These are phyloP conservation scores for Ceratorhiza oryzae-sativae DNA, from an alignment of 1,284 basidiomycete species.

Conservation along the genomic window DNA sequence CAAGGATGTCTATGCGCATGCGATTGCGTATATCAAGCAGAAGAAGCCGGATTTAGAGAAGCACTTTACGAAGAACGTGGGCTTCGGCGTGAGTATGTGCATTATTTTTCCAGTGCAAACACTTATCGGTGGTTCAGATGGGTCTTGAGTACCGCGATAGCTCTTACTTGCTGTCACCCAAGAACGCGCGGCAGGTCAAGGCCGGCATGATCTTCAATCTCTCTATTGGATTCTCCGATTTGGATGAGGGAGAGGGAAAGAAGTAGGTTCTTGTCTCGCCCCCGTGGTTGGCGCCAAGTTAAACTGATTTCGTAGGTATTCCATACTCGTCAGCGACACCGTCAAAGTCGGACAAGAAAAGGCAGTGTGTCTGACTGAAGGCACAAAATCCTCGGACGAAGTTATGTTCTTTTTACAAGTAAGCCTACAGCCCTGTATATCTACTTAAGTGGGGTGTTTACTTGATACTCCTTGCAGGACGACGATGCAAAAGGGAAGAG, in stretches of 20 bases:
- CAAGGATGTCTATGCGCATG: constrained; percentile 82
- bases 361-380: constrained; percentile 80
- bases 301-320: constrained; percentile 65
- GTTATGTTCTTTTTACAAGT: constrained; percentile 80
- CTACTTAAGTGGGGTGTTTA: neutral
- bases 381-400: constrained; percentile 82
- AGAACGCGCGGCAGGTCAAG: constrained; percentile 76
- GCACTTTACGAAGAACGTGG: constrained; percentile 87
- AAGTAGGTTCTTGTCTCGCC: constrained; percentile 58
- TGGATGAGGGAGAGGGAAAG: constrained; percentile 77
- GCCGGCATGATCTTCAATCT: constrained; percentile 88
- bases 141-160: constrained; percentile 95
- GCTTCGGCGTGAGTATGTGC: constrained; percentile 74
- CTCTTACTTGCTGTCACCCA: constrained; percentile 80
- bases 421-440: neutral
- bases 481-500: constrained; percentile 52
- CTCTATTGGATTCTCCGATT: constrained; percentile 82
- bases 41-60: constrained; percentile 85
- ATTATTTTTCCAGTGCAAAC: constrained; percentile 11
- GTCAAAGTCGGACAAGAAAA: constrained; percentile 77
- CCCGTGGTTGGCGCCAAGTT: neutral
- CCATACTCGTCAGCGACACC: constrained; percentile 90
- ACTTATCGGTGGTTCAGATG: constrained; percentile 61
- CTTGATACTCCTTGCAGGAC: constrained; percentile 34
- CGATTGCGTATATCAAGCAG: constrained; percentile 73